Evolutionary conservation across 371 early-diverging fungal species (phyloP).

Genomic region (Dichotomocladium elegans): DNA sequence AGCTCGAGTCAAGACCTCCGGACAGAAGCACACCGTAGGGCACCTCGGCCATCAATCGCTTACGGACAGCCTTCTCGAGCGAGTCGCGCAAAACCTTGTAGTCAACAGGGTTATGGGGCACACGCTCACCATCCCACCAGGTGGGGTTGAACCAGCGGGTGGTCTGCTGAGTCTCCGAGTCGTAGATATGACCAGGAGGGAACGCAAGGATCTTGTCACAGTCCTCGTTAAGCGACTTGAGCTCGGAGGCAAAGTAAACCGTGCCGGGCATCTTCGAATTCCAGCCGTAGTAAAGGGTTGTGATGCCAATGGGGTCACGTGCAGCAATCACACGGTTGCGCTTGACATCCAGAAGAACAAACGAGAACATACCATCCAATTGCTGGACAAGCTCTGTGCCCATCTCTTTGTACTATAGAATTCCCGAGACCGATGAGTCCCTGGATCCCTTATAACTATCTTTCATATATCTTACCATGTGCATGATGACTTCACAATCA

Average conservation of each 20-base stretch:
- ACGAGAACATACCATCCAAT: constrained; percentile 95
- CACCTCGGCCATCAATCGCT: constrained; percentile 94
- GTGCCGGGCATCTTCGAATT: constrained; percentile 77
- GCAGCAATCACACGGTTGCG: constrained; percentile 83
- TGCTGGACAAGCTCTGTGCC: constrained; percentile 74
- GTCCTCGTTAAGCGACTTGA: constrained; percentile 91
- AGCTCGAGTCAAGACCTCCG: constrained; percentile 92
- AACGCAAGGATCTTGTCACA: constrained; percentile 94
- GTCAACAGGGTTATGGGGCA: constrained; percentile 53
- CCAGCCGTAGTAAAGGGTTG: constrained; percentile 94
- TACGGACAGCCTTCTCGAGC: constrained; percentile 84
- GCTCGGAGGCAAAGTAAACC: constrained; percentile 89
- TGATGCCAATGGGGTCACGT: constrained; percentile 96
- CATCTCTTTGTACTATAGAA: constrained; percentile 81
- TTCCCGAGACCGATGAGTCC: background rate
- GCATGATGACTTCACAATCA: constrained; percentile 95
- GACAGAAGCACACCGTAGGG: constrained; percentile 95
- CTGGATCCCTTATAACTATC: background rate
- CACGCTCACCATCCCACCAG: constrained; percentile 74
- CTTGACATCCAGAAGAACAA: constrained; percentile 84
- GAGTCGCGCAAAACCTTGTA: constrained; percentile 73
- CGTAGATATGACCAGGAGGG: constrained; percentile 93
- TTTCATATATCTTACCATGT: constrained; percentile 61
- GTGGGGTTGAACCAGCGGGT: constrained; percentile 85
- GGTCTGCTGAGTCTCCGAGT: constrained; percentile 72